Evolutionary conservation across 2,329 filamentous ascomycete species (phyloP).

Genomic region (Emericellopsis cladophorae): DNA sequence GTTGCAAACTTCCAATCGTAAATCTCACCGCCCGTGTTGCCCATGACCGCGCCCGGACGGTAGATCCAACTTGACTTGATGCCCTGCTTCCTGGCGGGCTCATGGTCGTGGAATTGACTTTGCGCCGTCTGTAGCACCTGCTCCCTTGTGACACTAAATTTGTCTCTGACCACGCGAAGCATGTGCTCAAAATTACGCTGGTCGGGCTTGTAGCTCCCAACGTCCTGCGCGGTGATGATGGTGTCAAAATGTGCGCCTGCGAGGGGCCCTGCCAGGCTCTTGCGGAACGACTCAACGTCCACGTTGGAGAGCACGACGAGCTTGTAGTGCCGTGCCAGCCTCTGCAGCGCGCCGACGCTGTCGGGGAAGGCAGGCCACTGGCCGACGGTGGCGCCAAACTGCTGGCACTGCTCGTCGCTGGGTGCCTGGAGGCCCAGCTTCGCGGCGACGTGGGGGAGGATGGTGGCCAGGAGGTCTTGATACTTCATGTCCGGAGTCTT

Average conservation of each 20-base stretch:
- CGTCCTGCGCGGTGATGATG: conserved; percentile 56
- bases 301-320: conserved; percentile 47
- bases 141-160: conserved; percentile 41
- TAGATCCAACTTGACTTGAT: conserved; percentile 51
- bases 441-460: conserved; percentile 32
- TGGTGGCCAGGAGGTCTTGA: conserved; percentile 39
- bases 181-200: conserved; percentile 53
- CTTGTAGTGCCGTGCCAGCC: conserved; percentile 38
- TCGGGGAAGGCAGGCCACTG: conserved; percentile 48
- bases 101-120: conserved; percentile 58
- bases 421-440: conserved; percentile 23
- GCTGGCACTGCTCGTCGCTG: conserved; percentile 23
- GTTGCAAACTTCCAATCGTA: conserved; percentile 44
- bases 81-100: conserved; percentile 45
- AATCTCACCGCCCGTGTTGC: conserved; percentile 23
- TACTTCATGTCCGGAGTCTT: conserved; percentile 46
- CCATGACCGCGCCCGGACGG: conserved; percentile 26
- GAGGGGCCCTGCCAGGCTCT: conserved; percentile 30
- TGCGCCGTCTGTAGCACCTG: conserved; percentile 55
- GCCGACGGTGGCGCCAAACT: conserved; percentile 39
- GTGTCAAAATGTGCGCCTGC: conserved; percentile 41
- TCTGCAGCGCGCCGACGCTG: conserved; percentile 38
- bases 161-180: conserved; percentile 35
- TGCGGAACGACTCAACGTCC: conserved; percentile 35
- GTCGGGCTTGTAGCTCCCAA: conserved; percentile 61